Conservation (phyloP, 169 alveolate species). For the Plasmodium falciparum region DNA sequence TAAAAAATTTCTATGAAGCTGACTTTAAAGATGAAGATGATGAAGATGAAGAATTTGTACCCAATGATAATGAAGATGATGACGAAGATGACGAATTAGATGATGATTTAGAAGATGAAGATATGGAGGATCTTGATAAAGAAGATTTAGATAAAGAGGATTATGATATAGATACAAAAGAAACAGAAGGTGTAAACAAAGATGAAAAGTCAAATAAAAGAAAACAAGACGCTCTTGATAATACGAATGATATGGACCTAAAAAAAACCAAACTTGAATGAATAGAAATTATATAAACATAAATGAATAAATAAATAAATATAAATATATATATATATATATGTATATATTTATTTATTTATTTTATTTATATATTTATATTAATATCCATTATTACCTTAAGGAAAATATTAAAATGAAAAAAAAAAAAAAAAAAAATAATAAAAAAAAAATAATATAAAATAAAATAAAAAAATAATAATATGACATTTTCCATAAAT, state of each 20-base stretch:
- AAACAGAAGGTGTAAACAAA: slow-evolving; percentile 84
- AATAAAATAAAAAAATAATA: too few relatives aligned
- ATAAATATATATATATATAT: too few relatives aligned
- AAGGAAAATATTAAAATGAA: too few relatives aligned
- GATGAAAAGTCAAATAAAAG: slow-evolving; percentile 84
- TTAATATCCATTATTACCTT: too few relatives aligned
- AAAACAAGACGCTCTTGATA: slow-evolving; percentile 40
- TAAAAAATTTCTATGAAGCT: slow-evolving; percentile 90
- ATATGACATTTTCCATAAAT: not conserved
- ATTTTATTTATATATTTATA: too few relatives aligned
- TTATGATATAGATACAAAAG: slow-evolving; percentile 64
- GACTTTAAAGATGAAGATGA: slow-evolving; percentile 91
- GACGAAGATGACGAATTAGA: slow-evolving; percentile 87
- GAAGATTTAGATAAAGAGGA: slow-evolving; percentile 39
- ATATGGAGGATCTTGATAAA: slow-evolving; percentile 44
- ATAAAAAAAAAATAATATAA: too few relatives aligned
- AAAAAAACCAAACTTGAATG: slow-evolving; percentile 51
- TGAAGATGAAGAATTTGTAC: slow-evolving; percentile 91
- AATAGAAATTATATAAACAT: not conserved
- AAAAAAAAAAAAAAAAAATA: too few relatives aligned
- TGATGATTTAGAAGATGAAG: slow-evolving; percentile 80
- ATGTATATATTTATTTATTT: too few relatives aligned
- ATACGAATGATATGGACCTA: slow-evolving; percentile 11
- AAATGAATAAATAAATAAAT: too few relatives aligned
- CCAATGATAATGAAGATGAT: slow-evolving; percentile 86